Conservation (phyloP, 1,139 yeast species). For the Taphrina betulina region DNA sequence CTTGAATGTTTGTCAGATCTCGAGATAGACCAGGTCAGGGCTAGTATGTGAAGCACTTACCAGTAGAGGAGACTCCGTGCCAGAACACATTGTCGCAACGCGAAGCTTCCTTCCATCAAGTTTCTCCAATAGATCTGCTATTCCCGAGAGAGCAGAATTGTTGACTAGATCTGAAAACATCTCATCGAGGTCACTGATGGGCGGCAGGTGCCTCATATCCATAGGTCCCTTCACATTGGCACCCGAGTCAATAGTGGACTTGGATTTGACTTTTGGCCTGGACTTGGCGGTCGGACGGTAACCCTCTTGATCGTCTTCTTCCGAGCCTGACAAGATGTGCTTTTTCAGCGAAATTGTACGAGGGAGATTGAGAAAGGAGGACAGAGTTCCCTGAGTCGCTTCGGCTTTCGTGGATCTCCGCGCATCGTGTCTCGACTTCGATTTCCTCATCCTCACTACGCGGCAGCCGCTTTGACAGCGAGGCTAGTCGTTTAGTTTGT, state of each 20-base stretch:
- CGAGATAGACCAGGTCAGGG: no score
- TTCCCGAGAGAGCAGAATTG: constrained; percentile 9
- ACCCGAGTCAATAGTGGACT: constrained; percentile 4
- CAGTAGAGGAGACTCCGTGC: constrained; percentile 34
- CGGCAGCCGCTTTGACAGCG: no score
- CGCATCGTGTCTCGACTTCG: no score
- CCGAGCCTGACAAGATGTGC: background rate
- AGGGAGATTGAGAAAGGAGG: constrained; percentile 2
- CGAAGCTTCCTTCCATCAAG: constrained; percentile 33
- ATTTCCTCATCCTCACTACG: no score
- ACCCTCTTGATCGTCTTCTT: constrained; percentile 3
- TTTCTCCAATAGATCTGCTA: constrained; percentile 1
- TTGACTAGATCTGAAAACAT: constrained; percentile 33
- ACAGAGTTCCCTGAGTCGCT: constrained; percentile 3
- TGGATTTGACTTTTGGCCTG: constrained; percentile 2
- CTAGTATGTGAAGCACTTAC: background rate
- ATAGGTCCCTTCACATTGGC: constrained; percentile 7
- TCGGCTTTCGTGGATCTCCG: no score
- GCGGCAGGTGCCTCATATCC: constrained; percentile 26
- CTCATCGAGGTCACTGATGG: constrained; percentile 28
- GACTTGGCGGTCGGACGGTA: background rate
- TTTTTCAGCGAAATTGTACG: background rate
- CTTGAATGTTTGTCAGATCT: background rate
- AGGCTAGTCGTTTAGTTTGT: no score
- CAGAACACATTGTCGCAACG: constrained; percentile 35